phyloP scores from a whole-genome alignment of 352 stramenopile species.

The Lagenidium sp. region DNA sequence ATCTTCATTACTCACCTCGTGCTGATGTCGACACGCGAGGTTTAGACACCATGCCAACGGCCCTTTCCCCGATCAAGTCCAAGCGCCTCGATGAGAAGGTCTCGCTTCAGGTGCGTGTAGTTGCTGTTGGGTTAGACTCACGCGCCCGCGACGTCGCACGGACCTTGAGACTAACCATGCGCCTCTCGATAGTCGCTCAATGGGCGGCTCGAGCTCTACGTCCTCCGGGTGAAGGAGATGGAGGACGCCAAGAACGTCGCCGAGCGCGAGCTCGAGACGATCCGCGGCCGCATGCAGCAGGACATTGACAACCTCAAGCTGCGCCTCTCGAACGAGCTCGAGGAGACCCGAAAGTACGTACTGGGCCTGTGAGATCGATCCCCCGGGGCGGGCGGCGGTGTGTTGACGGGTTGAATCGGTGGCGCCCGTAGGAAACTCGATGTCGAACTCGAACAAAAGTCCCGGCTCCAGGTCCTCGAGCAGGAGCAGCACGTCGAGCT shows the following conservation, averaged over 20 bases:
- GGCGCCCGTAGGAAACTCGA: slow-evolving; percentile 43
- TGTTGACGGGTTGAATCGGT: slow-evolving; percentile 1
- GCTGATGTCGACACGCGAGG: no score
- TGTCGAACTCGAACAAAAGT: slow-evolving; percentile 64
- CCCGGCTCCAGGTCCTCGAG: slow-evolving; percentile 60
- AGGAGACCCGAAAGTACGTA: slow-evolving; percentile 55
- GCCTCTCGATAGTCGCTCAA: slow-evolving; percentile 49
- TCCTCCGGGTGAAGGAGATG: slow-evolving; percentile 78
- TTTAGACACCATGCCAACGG: slow-evolving; percentile 25
- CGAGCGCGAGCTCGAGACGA: slow-evolving; percentile 72
- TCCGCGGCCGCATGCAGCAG: slow-evolving; percentile 70
- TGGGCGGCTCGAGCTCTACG: slow-evolving; percentile 73
- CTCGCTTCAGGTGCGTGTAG: slow-evolving; percentile 50
- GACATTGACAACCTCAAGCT: slow-evolving; percentile 55
- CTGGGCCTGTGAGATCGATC: slow-evolving; percentile 14
- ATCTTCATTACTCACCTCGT: no score
- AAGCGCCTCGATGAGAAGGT: slow-evolving; percentile 80
- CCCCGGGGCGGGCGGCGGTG: background rate
- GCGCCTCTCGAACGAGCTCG: slow-evolving; percentile 56
- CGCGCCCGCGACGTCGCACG: no score
- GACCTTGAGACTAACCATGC: no score
- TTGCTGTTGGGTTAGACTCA: background rate
- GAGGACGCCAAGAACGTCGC: slow-evolving; percentile 62
- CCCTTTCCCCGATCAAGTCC: slow-evolving; percentile 76
- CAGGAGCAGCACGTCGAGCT: slow-evolving; percentile 75